These are phyloP conservation scores for Leucaena leucocephala DNA, from an alignment of 306 rosid species.

Conservation along the genomic window DNA sequence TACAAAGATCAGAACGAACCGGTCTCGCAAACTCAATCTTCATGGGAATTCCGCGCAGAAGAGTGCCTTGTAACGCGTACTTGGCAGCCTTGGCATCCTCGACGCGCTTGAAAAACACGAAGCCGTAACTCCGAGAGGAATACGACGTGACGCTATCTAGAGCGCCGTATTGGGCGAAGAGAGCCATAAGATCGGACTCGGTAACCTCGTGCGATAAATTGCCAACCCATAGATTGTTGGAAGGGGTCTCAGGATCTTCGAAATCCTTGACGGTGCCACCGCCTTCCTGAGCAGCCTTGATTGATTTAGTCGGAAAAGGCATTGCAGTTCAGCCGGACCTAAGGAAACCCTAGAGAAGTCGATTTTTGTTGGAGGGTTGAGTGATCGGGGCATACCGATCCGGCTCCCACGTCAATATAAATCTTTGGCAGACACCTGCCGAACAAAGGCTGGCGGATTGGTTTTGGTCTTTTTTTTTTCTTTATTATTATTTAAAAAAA, in stretches of 20 bases:
- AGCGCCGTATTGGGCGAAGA: conserved; percentile 80
- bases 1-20: conserved; percentile 71
- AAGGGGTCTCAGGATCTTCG: conserved; percentile 57
- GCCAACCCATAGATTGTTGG: conserved; percentile 94
- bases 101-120: conserved; percentile 64
- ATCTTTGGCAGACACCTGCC: too few species aligned
- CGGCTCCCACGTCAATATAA: not conserved
- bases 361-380: too few species aligned
- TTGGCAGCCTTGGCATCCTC: conserved; percentile 93
- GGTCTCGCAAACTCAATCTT: conserved; percentile 88
- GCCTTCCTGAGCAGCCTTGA: conserved; percentile 33
- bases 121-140: conserved; percentile 83
- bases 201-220: conserved; percentile 75
- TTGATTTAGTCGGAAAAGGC: conserved; percentile 65
- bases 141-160: conserved; percentile 83
- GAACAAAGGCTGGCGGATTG: too few species aligned
- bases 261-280: conserved; percentile 24
- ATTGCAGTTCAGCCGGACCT: conserved; percentile 32
- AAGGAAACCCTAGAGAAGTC: not conserved
- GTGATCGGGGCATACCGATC: not conserved
- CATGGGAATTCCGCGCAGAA: conserved; percentile 55
- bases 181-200: conserved; percentile 78
- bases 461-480: too few species aligned
- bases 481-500: too few species aligned
- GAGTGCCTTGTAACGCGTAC: conserved; percentile 63